A percentile compares a stretch with the other conserved stretches of the same genome.
These are phyloP conservation scores for Exophiala phaeomuriformis DNA, from an alignment of 2,329 filamentous ascomycete genomes.

Conservation along the genomic window DNA sequence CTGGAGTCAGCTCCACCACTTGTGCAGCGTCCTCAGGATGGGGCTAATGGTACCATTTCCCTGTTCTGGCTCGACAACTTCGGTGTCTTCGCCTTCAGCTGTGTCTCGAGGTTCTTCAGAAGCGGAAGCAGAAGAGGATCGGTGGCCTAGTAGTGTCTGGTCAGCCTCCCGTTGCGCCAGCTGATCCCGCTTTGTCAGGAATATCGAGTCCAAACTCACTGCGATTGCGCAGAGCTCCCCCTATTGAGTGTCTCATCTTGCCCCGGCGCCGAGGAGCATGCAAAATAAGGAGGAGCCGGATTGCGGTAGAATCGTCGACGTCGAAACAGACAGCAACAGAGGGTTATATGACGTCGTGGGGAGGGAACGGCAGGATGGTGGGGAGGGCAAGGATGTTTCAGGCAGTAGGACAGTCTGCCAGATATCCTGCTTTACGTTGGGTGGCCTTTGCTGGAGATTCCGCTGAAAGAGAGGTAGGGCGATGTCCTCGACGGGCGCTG, in stretches of 20 bases:
- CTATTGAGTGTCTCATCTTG: conserved; percentile 26
- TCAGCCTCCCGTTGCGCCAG: background rate
- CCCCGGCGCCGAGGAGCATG: conserved; percentile 1
- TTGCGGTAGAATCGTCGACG: background rate
- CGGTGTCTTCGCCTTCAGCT: conserved; percentile 62
- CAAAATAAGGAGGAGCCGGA: conserved; percentile 1
- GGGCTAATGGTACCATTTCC: conserved; percentile 66
- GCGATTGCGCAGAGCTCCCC: conserved; percentile 23
- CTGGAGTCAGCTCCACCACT: conserved; percentile 2
- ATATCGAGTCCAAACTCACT: conserved; percentile 14
- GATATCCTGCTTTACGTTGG: background rate
- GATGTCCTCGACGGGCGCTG: too few species aligned
- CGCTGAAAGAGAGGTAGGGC: too few species aligned
- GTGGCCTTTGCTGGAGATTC: too few species aligned
- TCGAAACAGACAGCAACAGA: background rate
- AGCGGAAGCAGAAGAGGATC: conserved; percentile 56
- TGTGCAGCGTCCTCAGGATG: background rate
- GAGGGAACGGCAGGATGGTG: conserved; percentile 2
- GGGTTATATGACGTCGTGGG: conserved; percentile 18
- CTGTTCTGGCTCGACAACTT: conserved; percentile 81
- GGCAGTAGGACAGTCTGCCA: background rate
- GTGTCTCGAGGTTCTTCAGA: conserved; percentile 45
- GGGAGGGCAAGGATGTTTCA: background rate
- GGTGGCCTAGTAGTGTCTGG: conserved; percentile 36
- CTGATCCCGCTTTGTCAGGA: background rate